Evolutionary conservation across 768 basidiomycete genomes (phyloP).

Genomic region (Boletus sp.): DNA sequence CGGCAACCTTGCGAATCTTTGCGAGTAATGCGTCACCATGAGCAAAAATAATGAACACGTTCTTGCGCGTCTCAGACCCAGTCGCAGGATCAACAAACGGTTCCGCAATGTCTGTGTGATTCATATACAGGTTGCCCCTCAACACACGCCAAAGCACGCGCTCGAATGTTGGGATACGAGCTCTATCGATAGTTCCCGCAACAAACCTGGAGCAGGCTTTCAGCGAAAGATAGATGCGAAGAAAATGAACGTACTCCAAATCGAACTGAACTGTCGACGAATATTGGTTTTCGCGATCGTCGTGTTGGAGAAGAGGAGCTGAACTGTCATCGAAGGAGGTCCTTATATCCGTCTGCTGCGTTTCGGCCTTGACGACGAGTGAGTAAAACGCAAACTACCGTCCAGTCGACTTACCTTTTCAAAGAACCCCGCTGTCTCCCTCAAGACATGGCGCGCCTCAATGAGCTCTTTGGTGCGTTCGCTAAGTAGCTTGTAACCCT

Average conservation of each 20-base stretch:
- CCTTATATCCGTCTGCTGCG: conserved; percentile 75
- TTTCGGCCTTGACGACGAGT: conserved; percentile 59
- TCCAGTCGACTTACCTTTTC: conserved; percentile 55
- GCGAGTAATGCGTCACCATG: conserved; percentile 89
- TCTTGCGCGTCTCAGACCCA: conserved; percentile 85
- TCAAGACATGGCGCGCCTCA: conserved; percentile 91
- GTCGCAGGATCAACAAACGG: conserved; percentile 88
- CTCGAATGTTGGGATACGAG: conserved; percentile 90
- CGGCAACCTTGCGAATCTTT: conserved; percentile 97
- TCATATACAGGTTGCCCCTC: conserved; percentile 98
- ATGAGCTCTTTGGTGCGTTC: conserved; percentile 83
- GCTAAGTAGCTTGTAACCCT: conserved; percentile 84
- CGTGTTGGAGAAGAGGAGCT: conserved; percentile 87
- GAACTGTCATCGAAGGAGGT: conserved; percentile 90
- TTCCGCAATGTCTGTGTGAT: conserved; percentile 91
- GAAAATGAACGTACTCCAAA: conserved; percentile 64
- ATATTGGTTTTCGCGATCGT: conserved; percentile 75
- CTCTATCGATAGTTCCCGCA: conserved; percentile 93
- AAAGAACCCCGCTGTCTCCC: conserved; percentile 96
- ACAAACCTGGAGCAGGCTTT: conserved; percentile 65
- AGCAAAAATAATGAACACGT: conserved; percentile 99
- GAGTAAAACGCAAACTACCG: conserved; percentile 2
- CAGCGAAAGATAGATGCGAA: background rate
- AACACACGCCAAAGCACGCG: conserved; percentile 97
- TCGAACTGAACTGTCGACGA: conserved; percentile 66